Evolutionary conservation across 2,329 filamentous ascomycete genomes (phyloP).

Genomic region (Alternaria atra): DNA sequence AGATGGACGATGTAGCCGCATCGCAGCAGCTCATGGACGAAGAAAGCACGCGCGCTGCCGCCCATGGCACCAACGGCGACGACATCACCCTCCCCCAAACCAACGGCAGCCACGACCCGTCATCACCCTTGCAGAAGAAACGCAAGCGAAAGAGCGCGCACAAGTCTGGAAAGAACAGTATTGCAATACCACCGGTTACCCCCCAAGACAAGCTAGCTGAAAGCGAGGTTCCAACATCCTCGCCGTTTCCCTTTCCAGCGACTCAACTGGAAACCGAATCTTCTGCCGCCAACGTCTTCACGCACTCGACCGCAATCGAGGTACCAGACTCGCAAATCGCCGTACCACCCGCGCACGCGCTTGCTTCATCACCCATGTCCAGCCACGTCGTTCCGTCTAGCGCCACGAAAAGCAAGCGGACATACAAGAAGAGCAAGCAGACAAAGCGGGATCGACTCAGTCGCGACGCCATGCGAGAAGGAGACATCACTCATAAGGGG

Average conservation of each 20-base stretch:
- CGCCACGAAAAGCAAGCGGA: conserved; percentile 11
- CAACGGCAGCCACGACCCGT: not conserved
- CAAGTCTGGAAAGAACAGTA: not conserved
- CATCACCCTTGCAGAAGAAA: not conserved
- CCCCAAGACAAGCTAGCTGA: not conserved
- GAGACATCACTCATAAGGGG: not conserved
- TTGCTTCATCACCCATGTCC: conserved; percentile 14
- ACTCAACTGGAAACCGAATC: conserved; percentile 2
- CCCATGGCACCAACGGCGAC: conserved; percentile 1
- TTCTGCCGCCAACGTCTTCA: not conserved
- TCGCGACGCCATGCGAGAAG: not conserved
- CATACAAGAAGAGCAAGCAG: conserved; percentile 12
- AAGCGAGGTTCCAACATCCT: conserved; percentile 1
- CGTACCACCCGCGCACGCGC: not conserved
- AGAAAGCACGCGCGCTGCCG: conserved; percentile 8
- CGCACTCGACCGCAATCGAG: conserved; percentile 11
- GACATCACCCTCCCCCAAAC: not conserved
- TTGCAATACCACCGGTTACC: not conserved
- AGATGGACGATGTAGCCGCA: conserved; percentile 31
- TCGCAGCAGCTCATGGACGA: conserved; percentile 34
- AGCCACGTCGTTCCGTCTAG: conserved; percentile 16
- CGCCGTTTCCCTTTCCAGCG: conserved; percentile 15
- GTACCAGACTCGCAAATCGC: conserved; percentile 24
- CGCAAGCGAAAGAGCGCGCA: conserved; percentile 4
- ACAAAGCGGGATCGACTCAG: not conserved